Percentiles rank a stretch among this genome's conserved stretches.
phyloP scores from a whole-genome alignment of 495 filamentous ascomycete species.

The Penicillium herquei region DNA sequence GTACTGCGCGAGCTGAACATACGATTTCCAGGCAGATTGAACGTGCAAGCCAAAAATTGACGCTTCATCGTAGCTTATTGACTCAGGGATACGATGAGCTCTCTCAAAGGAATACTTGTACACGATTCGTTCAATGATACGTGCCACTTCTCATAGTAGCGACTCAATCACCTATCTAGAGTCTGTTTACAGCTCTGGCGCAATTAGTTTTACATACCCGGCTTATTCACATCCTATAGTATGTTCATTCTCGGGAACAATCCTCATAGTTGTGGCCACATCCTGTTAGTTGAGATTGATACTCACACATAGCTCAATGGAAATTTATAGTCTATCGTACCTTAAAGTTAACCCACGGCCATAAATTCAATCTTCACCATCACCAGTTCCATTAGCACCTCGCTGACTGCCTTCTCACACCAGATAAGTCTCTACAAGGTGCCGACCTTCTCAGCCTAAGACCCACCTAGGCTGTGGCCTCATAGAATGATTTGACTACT shows the following conservation, averaged over 20 bases:
- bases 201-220: not conserved
- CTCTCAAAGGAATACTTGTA: not conserved
- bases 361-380: not conserved
- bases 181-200: not conserved
- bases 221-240: not conserved
- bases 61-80: constrained; percentile 53
- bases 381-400: not conserved
- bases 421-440: not conserved
- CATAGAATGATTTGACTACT: not conserved
- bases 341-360: not conserved
- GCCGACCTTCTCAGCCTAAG: not conserved
- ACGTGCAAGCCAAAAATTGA: constrained; percentile 47
- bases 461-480: not conserved
- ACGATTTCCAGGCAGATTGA: constrained; percentile 48
- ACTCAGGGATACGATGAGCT: constrained; percentile 31
- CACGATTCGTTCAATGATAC: not conserved
- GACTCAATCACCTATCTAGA: not conserved
- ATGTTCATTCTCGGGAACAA: not conserved
- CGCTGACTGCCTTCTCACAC: not conserved
- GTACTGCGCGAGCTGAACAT: constrained; percentile 53
- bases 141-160: not conserved
- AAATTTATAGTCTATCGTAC: not conserved
- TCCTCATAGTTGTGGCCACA: not conserved
- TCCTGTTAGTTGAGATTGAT: not conserved
- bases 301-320: not conserved